Conservation (phyloP, 2,329 filamentous ascomycete genomes). For the Pseudogymnoascus sp. region DNA sequence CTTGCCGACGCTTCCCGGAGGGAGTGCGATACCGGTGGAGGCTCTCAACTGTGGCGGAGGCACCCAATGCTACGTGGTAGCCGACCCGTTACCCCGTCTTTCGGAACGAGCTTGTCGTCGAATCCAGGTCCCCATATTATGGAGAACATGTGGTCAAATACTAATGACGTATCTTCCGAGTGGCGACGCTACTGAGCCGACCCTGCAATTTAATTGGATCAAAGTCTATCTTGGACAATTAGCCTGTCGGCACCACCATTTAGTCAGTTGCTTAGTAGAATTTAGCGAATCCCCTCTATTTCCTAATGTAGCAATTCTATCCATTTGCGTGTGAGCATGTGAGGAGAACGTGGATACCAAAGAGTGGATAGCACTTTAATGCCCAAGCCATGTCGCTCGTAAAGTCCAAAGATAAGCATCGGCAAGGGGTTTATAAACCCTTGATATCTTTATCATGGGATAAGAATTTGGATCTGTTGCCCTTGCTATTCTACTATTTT, state of each 20-base stretch:
- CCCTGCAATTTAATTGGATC: not conserved
- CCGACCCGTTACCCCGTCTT: not conserved
- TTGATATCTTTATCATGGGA: not conserved
- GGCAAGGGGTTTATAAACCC: slow-evolving; percentile 1
- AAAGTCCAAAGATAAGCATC: not conserved
- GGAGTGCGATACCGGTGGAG: not conserved
- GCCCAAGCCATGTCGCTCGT: not conserved
- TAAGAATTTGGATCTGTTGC: not conserved
- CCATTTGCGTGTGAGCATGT: not conserved
- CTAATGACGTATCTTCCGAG: not conserved
- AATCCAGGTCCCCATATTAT: not conserved
- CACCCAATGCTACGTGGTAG: slow-evolving; percentile 1
- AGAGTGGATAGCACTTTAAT: not conserved
- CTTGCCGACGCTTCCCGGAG: not conserved
- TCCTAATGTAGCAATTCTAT: not conserved
- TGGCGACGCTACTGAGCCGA: not conserved
- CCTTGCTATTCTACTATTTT: not conserved
- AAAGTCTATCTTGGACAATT: not conserved
- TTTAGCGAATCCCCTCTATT: not conserved
- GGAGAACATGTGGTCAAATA: not conserved
- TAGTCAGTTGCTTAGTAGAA: not conserved
- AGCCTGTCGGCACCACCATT: not conserved
- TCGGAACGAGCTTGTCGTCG: not conserved
- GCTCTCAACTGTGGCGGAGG: not conserved
- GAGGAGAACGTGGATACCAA: not conserved